Evolutionary conservation across 2,329 filamentous ascomycete genomes (phyloP), one percentile per base, ranked within the genome.

Genomic region (Ophidiomyces ophidiicola): DNA sequence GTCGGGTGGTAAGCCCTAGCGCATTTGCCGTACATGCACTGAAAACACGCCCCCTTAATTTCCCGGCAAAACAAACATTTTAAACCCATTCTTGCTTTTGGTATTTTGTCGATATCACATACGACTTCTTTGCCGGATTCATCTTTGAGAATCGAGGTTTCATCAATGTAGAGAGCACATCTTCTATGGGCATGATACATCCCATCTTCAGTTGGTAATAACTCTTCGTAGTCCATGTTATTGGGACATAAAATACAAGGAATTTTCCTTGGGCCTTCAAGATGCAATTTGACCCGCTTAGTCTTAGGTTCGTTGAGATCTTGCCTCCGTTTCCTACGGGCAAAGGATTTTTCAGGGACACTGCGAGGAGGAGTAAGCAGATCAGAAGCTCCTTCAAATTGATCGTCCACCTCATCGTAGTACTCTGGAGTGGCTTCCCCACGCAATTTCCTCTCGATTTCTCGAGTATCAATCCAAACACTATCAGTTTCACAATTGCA

Each of bases 401-500:
- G 73, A 10, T 72, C 70, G 2, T 74, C 67, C 8, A 63, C 59
- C 35, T 66, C 65, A 38, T 66, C 58, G 32, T 55, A 54, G 42
- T 55, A 67, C 40, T 68, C 64, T 0, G 66, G 66, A 3, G 76
- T 80, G 3, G 73, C 69, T 57, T 96, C 87, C 30, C 90, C 90
- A 36, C 87, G 76, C 32, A 96, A 64, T 58, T 92, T 94, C 45
- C 90, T 83, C 62, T 98, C 86, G 42, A 98, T 92, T 53, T 94
- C 90, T 43, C 84, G 79, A 3, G 96, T 86, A 55, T 98, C 87
- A 38, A 98, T 86, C 87, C 92, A 98, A 3, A 98, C 90, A 53
- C 88, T 96, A 66, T 98, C 90, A 44, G 92, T 78, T 48, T 94
- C 87, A 56, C 90, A 98, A 54, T 96, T 80, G 61, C 90, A 98